Conservation (phyloP, 2,329 filamentous ascomycete species). For the Aureobasidium sp. region DNA sequence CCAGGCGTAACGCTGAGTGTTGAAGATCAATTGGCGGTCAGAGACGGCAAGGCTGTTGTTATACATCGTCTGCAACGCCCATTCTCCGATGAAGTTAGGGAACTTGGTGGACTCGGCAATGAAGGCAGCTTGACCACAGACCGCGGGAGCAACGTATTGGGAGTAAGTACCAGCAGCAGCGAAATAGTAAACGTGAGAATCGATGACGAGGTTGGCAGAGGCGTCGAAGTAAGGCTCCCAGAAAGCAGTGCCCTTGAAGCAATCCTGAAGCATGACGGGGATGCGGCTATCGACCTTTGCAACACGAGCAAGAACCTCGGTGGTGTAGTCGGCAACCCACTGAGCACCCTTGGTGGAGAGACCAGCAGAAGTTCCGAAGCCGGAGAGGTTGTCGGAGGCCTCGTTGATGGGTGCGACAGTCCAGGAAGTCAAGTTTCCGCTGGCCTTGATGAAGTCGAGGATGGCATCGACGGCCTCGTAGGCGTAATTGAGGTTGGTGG, state of each 20-base stretch:
- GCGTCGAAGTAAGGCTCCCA: constrained; percentile 16
- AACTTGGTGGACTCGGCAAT: constrained; percentile 16
- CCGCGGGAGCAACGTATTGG: constrained; percentile 13
- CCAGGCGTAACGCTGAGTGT: constrained; percentile 27
- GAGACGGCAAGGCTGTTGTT: constrained; percentile 24
- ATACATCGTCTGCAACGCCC: constrained; percentile 22
- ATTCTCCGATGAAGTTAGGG: constrained; percentile 25
- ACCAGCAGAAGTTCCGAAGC: constrained; percentile 25
- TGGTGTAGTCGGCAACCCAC: constrained; percentile 28
- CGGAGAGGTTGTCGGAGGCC: constrained; percentile 25
- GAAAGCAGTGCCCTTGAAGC: constrained; percentile 16
- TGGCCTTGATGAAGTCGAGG: constrained; percentile 12
- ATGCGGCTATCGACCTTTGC: constrained; percentile 22
- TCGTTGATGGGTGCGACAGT: constrained; percentile 15
- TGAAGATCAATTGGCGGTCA: constrained; percentile 21
- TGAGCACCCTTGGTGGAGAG: constrained; percentile 23
- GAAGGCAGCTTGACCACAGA: constrained; percentile 18
- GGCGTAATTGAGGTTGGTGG: constrained; percentile 25
- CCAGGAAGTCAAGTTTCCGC: constrained; percentile 6
- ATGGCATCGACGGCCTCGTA: constrained; percentile 12
- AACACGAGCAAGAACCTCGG: constrained; percentile 20
- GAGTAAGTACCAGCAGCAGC: constrained; percentile 15
- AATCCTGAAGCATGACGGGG: constrained; percentile 27
- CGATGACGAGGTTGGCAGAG: constrained; percentile 19
- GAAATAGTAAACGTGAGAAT: constrained; percentile 23